phyloP scores from a whole-genome alignment of 2,329 filamentous ascomycete species.

The Lachnellula willkommii region DNA sequence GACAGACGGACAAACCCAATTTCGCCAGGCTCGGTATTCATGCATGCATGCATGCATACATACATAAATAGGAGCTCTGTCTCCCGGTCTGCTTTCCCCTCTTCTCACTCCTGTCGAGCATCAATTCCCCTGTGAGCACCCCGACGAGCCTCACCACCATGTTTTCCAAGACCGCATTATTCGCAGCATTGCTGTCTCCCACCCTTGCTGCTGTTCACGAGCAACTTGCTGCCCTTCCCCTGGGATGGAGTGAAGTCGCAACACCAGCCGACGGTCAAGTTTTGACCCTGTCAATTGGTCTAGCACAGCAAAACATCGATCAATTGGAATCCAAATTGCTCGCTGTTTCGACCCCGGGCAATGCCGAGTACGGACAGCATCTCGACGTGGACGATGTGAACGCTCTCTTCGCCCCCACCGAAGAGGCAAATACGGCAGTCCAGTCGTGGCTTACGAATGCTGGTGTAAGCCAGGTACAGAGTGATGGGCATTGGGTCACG shows the following conservation, averaged over 20 bases:
- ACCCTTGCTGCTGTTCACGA: slow-evolving; percentile 1
- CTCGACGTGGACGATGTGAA: slow-evolving; percentile 46
- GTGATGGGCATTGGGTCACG: slow-evolving; percentile 50
- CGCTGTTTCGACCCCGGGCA: slow-evolving; percentile 45
- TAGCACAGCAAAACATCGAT: slow-evolving; percentile 41
- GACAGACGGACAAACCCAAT: too few species aligned
- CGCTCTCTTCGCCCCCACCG: slow-evolving; percentile 46
- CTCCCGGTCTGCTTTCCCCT: not conserved
- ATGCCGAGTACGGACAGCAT: slow-evolving; percentile 49
- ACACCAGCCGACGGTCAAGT: slow-evolving; percentile 2
- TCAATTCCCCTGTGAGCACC: not conserved
- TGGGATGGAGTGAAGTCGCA: slow-evolving; percentile 15
- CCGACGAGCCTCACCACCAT: not conserved
- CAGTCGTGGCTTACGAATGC: slow-evolving; percentile 50
- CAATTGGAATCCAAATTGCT: slow-evolving; percentile 37
- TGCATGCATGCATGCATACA: too few species aligned
- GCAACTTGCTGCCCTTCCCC: slow-evolving; percentile 11
- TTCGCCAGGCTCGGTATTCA: too few species aligned
- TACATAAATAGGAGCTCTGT: not conserved
- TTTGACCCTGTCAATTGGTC: slow-evolving; percentile 33
- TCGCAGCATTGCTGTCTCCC: not conserved
- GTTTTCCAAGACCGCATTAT: not conserved
- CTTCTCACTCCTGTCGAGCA: not conserved
- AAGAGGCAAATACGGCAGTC: slow-evolving; percentile 45
- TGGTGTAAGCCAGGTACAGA: slow-evolving; percentile 40